These are phyloP conservation scores for Colletotrichum camelliae DNA, from an alignment of 2,329 filamentous ascomycete species.

Conservation along the genomic window DNA sequence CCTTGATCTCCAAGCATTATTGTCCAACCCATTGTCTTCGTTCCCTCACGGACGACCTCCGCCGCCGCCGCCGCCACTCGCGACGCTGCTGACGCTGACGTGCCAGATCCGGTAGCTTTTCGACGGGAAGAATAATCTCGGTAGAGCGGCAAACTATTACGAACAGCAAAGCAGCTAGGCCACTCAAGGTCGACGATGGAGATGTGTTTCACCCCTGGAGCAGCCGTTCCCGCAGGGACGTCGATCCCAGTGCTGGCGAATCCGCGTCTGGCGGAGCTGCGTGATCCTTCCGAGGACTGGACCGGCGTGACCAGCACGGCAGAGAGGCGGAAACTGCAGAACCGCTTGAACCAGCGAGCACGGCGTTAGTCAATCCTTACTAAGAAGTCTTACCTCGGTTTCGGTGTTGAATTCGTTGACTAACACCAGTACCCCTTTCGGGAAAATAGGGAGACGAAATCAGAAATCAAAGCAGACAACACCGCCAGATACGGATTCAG, in stretches of 20 bases:
- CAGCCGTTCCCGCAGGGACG: neutral
- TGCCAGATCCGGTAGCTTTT: neutral
- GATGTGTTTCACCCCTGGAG: constrained; percentile 1
- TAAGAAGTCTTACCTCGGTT: neutral
- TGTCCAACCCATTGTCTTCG: neutral
- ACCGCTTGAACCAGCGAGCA: constrained; percentile 19
- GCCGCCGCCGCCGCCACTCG: neutral
- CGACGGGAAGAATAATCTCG: neutral
- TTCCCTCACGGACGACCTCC: neutral
- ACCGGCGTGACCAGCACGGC: constrained; percentile 33
- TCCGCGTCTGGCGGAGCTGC: neutral
- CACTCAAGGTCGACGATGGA: neutral
- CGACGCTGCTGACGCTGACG: neutral
- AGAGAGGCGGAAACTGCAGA: constrained; percentile 22
- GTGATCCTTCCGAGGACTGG: constrained; percentile 34
- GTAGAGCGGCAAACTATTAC: neutral
- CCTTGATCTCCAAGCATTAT: neutral
- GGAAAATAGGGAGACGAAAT: neutral
- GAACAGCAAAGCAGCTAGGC: neutral
- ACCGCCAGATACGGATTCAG: neutral
- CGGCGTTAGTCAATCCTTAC: neutral
- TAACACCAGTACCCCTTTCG: neutral
- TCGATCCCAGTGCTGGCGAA: neutral
- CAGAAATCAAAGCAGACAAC: neutral
- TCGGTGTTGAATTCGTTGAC: neutral